A percentile compares a stretch with the other conserved stretches of the same genome.
Evolutionary conservation across 2,329 filamentous ascomycete species (phyloP).

Genomic region (Lachnellula cervina): DNA sequence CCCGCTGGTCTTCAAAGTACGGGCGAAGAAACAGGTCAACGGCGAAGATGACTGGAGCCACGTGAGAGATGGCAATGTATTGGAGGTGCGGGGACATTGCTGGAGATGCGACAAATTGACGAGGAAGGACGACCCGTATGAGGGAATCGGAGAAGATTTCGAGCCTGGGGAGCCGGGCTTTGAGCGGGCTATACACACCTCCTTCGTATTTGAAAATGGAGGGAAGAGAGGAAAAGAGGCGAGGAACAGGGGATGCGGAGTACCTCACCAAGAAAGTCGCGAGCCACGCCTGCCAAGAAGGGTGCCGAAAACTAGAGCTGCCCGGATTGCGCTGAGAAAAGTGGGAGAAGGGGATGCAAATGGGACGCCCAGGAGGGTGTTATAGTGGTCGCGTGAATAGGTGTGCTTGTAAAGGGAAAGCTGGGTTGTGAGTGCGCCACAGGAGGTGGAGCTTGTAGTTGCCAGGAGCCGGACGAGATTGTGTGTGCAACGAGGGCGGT

Average conservation of each 20-base stretch:
- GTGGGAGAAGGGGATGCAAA: not conserved
- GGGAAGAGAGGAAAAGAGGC: no score
- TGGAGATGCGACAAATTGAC: not conserved
- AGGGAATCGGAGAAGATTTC: not conserved
- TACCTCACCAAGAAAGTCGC: no score
- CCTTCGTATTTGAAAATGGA: no score
- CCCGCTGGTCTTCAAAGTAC: not conserved
- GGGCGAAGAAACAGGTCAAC: not conserved
- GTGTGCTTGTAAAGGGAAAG: not conserved
- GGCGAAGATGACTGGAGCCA: not conserved
- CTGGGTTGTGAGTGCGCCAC: not conserved
- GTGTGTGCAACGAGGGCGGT: not conserved
- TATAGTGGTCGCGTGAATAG: not conserved
- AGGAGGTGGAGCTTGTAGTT: not conserved
- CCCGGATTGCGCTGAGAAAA: not conserved
- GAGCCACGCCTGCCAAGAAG: no score
- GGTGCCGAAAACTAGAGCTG: no score
- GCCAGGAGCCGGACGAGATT: not conserved
- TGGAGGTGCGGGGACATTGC: not conserved
- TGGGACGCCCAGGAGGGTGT: not conserved
- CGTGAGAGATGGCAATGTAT: not conserved
- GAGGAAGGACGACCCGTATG: not conserved
- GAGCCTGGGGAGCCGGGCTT: not conserved
- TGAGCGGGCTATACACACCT: not conserved
- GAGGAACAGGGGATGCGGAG: no score